Conservation (phyloP, 306 rosid genomes). For the Pterocarpus macrocarpus region DNA sequence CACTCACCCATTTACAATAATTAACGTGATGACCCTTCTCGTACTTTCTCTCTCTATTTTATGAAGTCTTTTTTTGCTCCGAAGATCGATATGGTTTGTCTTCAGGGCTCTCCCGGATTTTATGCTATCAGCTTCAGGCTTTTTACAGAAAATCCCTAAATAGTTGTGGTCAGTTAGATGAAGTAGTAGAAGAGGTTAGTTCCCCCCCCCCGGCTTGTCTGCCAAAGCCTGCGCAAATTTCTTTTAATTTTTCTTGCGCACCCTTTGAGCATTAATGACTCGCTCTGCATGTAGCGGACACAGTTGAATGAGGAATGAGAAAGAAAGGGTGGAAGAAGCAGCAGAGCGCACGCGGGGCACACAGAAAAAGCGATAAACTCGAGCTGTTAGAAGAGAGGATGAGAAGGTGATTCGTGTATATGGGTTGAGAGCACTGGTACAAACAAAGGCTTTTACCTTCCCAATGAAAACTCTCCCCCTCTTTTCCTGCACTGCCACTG, state of each 20-base stretch:
- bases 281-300: too few relatives aligned
- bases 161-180: slow-evolving; percentile 26
- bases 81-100: background rate
- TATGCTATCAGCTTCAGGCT: slow-evolving; percentile 65
- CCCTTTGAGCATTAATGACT: background rate
- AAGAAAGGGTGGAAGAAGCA: background rate
- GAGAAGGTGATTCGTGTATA: background rate
- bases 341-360: slow-evolving; percentile 33
- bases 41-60: background rate
- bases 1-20: too few relatives aligned
- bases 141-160: slow-evolving; percentile 60
- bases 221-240: slow-evolving; percentile 47
- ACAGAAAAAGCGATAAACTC: slow-evolving; percentile 12
- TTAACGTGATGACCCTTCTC: background rate
- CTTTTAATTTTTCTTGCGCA: slow-evolving; percentile 20
- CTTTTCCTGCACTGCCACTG: slow-evolving; percentile 77
- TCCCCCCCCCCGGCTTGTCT: slow-evolving; percentile 7
- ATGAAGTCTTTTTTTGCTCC: background rate
- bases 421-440: slow-evolving; percentile 27
- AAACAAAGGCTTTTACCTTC: slow-evolving; percentile 69
- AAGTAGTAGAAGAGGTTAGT: background rate
- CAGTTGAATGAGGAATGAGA: background rate
- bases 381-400: background rate
- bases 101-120: slow-evolving; percentile 75
- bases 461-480: slow-evolving; percentile 75